These are phyloP conservation scores for Helotiales sp. DNA, from an alignment of 2,329 filamentous ascomycete genomes.

Conservation along the genomic window DNA sequence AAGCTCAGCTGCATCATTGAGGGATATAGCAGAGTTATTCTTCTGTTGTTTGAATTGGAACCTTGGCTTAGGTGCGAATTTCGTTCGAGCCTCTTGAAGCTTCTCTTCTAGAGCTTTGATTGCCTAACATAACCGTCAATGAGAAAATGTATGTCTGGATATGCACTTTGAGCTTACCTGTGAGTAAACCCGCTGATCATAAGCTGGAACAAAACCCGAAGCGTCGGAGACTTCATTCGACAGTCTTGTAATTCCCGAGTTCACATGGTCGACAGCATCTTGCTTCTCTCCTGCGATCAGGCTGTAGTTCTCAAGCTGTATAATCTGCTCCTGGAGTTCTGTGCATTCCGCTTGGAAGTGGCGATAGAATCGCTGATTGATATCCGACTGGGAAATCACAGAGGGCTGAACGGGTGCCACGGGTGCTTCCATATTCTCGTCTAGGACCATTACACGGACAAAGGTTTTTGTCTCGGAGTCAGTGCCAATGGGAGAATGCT, in stretches of 20 bases:
- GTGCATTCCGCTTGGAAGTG: conserved; percentile 73
- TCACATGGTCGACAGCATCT: conserved; percentile 79
- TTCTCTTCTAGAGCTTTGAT: conserved; percentile 83
- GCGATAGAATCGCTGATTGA: conserved; percentile 82
- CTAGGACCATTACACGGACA: conserved; percentile 1
- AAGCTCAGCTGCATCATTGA: conserved; percentile 60
- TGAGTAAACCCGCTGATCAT: conserved; percentile 86
- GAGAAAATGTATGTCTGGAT: not conserved
- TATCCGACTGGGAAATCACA: conserved; percentile 42
- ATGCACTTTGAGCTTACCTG: conserved; percentile 57
- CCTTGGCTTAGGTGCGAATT: conserved; percentile 74
- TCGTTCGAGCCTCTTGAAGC: conserved; percentile 70
- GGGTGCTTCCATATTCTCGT: conserved; percentile 3
- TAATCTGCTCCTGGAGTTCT: conserved; percentile 81
- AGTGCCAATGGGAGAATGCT: not conserved
- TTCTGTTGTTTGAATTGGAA: conserved; percentile 79
- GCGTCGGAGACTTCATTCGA: conserved; percentile 87
- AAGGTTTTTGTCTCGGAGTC: not conserved
- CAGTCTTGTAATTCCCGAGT: conserved; percentile 78
- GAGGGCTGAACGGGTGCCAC: not conserved
- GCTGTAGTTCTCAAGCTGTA: conserved; percentile 65
- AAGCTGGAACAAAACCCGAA: conserved; percentile 79
- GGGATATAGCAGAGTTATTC: conserved; percentile 57
- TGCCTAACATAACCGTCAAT: conserved; percentile 53
- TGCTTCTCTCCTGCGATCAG: conserved; percentile 74